Conservation (phyloP, 768 basidiomycete species). For the Roridomyces roridus region DNA sequence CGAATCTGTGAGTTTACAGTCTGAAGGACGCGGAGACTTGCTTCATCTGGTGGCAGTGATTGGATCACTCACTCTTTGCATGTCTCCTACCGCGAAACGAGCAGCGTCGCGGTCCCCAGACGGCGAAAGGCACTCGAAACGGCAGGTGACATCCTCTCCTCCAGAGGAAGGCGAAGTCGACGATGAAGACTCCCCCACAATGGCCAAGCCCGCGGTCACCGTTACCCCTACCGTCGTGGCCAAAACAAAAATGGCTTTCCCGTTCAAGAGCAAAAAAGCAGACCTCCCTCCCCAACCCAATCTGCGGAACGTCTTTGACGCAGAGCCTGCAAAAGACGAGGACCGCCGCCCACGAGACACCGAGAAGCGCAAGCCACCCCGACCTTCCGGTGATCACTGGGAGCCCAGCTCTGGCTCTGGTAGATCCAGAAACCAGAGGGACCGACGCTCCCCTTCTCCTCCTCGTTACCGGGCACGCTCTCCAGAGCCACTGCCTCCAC, state of each 20-base stretch:
- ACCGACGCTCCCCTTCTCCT: conserved; percentile 22
- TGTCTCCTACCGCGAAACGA: conserved; percentile 53
- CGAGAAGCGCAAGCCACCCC: conserved; percentile 35
- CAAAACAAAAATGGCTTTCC: conserved; percentile 56
- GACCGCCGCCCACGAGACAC: conserved; percentile 47
- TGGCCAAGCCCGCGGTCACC: conserved; percentile 42
- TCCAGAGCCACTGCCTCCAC: conserved; percentile 21
- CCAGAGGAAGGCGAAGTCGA: conserved; percentile 88
- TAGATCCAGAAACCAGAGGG: conserved; percentile 33
- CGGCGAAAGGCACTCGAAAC: conserved; percentile 57
- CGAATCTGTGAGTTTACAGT: too few species aligned
- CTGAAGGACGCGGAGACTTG: too few species aligned
- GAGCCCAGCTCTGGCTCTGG: conserved; percentile 36
- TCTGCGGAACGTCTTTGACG: conserved; percentile 28
- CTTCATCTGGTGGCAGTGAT: too few species aligned
- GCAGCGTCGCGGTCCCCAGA: conserved; percentile 60
- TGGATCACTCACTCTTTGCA: too few species aligned
- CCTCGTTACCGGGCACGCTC: conserved; percentile 9
- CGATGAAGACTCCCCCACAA: conserved; percentile 45
- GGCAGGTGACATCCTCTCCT: conserved; percentile 60
- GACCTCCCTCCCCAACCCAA: conserved; percentile 27
- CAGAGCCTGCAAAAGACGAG: conserved; percentile 43
- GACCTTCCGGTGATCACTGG: conserved; percentile 40
- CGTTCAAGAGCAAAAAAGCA: conserved; percentile 80
- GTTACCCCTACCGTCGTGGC: conserved; percentile 19